Evolutionary conservation across 1,284 basidiomycete species (phyloP).

Genomic region (Chondrostereum purpureum): DNA sequence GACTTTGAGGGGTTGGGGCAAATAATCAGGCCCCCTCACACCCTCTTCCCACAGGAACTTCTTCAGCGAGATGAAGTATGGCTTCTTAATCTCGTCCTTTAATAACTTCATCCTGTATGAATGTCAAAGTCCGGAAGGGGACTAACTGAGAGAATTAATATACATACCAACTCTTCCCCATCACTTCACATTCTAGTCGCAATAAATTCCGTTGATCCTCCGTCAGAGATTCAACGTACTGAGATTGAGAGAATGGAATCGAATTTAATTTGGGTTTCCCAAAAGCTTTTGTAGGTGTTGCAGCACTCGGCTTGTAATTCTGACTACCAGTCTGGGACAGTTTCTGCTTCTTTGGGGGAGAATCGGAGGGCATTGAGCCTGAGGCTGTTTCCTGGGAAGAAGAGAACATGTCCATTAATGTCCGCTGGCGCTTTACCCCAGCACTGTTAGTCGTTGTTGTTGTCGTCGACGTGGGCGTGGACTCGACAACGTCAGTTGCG

Average conservation of each 20-base stretch:
- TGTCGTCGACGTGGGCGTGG: conserved; percentile 1
- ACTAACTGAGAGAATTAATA: too few relatives aligned
- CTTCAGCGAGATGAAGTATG: conserved; percentile 71
- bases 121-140: too few relatives aligned
- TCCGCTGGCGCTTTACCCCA: conserved; percentile 55
- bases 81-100: conserved; percentile 66
- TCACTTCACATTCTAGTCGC: conserved; percentile 59
- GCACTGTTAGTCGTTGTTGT: conserved; percentile 18
- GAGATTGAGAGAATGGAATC: conserved; percentile 60
- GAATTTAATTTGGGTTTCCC: conserved; percentile 49
- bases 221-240: conserved; percentile 47
- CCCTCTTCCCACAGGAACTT: conserved; percentile 65
- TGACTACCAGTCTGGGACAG: conserved; percentile 18
- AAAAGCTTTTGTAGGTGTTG: conserved; percentile 10
- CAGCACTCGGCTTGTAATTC: conserved; percentile 13
- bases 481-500: too few relatives aligned
- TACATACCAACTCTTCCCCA: conserved; percentile 69
- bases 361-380: conserved; percentile 21
- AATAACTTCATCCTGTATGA: conserved; percentile 59
- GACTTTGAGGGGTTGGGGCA: conserved; percentile 37
- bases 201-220: conserved; percentile 55
- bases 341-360: conserved; percentile 37
- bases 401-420: conserved; percentile 57
- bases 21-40: conserved; percentile 47
- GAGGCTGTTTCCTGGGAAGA: conserved; percentile 29